Base-by-base conservation (phyloP, 2,329 filamentous ascomycete genomes). In the Ophiostoma himal-ulmi region DNA sequence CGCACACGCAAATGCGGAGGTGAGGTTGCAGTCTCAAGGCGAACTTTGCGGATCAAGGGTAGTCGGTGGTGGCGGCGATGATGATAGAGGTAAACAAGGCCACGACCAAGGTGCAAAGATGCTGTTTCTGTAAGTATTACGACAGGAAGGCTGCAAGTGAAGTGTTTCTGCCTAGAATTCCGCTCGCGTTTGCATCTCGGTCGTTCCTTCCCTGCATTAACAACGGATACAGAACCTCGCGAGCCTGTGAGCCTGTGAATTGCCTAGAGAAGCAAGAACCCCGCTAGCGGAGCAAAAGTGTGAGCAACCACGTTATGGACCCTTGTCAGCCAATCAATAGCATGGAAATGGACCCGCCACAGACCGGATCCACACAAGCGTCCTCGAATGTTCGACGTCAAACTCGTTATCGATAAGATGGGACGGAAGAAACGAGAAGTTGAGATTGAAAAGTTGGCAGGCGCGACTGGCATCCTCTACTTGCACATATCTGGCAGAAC, bases 271-370 rank as follows among this genome's bases (percentile, higher is more conserved):
- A 8, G 10, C 14, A 34, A 34, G 20, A 48, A 67, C 65, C 65
- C 65, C 65, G 65, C 65, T 67, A 67, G 65, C 65, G 65, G 37
- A 67, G 65, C 39, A 67, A 34, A 41, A 41, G n/a, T 34, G 22
- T 34, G 36, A 17, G 65, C 36, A n/a, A n/a, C 30, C 34, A 65
- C 52, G 22, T 26, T 26, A 17, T 13, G 22, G 52, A 26, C 13
- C 52, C 22, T 11, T 26, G 22, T 26, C 22, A 14, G 8, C 60
- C 60, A 65, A 37, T 36, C 60, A 39, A 37, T 37, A 17, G 34
- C 6, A 8, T 7, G 20, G 11, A 64, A 64, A 22, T 3, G 11
- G 17, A 14, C 5, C 22, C 52, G 22, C 52, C 52, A 57, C 52
- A 64, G 30, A 26, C 7, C 14, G 34, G 62, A 11, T 20, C 62